Evolutionary conservation across 768 basidiomycete species (phyloP), one percentile per base, ranked within the genome.

Genomic region (Hemileccinum impolitum): DNA sequence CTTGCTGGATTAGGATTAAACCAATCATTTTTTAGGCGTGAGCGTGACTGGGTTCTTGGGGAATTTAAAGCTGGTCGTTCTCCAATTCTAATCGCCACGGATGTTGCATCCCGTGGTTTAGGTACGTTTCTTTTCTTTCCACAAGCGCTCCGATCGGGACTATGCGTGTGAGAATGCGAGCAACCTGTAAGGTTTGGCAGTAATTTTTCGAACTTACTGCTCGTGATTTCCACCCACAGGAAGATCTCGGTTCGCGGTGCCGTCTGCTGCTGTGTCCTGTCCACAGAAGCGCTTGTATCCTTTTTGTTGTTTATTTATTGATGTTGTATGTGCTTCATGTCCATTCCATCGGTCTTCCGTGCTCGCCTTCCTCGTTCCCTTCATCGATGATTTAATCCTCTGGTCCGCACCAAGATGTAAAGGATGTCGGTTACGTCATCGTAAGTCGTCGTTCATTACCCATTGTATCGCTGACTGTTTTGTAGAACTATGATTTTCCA

Each of bases 31-130:
- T 30, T 11, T 51, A 93, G 90, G 63, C 90, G 90, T 49, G 96
- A 99, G 75, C 94, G 96, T 74, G 96, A 99, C 66, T 99, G 96
- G 96, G 96, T 98, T 43, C 77, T 99, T 35, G 77, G 85, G 68
- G 96, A 99, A 74, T 99, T 99, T 80, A 98, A 98, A 75, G 87
- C 92, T 47, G 94, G 96, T 61, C 88, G 94, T 56, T 94, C 90
- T 28, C 95, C 95, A 3, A 98, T 99, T 69, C 80, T 99, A 65
- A 91, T 98, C 64, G 96, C 96, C 73, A 98, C 96, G 60, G 96
- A 97, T 70, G 95, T 99, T 63, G 96, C 95, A 53, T 96, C 94
- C 67, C 94, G 95, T 84, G 95, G 95, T 81, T 84, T 99, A 67
- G 96, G 96, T 98, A 87, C 77, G 95, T 93, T 53, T 54, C 54